These are phyloP conservation scores for Cornus suecica DNA, from an alignment of 148 eudicot genomes.

Conservation along the genomic window DNA sequence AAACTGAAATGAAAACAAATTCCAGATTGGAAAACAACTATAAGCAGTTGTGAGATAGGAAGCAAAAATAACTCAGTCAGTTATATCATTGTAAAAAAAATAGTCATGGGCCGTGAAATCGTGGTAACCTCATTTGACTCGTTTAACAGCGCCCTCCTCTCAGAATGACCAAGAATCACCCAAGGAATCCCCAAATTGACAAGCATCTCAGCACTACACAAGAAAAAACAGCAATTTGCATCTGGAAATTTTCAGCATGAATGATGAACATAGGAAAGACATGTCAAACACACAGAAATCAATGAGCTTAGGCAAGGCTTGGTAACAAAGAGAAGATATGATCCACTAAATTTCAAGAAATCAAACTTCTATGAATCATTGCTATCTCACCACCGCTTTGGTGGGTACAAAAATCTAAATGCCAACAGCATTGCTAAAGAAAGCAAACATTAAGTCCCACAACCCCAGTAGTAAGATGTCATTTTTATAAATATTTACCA, in stretches of 20 bases:
- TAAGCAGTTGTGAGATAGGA: background rate
- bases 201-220: conserved; percentile 90
- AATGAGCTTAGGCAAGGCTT: background rate
- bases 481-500: no score
- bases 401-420: no score
- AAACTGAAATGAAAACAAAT: conserved; percentile 42
- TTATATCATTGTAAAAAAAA: background rate
- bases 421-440: no score
- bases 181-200: conserved; percentile 68
- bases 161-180: conserved; percentile 95
- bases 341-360: no score
- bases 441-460: no score
- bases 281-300: background rate
- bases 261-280: background rate
- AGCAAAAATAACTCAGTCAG: background rate
- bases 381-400: no score
- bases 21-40: background rate
- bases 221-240: background rate
- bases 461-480: background rate
- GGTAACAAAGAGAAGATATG: background rate
- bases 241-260: background rate
- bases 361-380: no score
- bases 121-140: conserved; percentile 73
- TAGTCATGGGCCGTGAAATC: background rate
- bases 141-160: conserved; percentile 61